Evolutionary conservation across 2,329 filamentous ascomycete genomes (phyloP).

Genomic region (Cadophora gregata): DNA sequence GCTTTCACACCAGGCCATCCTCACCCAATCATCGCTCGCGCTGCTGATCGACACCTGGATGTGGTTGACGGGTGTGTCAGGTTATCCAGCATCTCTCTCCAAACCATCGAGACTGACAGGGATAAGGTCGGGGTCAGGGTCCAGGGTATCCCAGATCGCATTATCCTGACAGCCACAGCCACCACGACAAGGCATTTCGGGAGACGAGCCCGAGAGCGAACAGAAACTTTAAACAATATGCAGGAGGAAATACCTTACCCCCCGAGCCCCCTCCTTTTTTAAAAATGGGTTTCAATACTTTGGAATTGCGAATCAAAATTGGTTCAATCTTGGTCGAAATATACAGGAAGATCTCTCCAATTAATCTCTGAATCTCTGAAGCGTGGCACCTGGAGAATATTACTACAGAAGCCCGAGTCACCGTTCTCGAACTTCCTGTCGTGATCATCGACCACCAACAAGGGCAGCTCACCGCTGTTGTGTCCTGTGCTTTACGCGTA

Average conservation of each 20-base stretch:
- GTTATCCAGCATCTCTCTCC: not conserved
- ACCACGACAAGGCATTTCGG: conserved; percentile 5
- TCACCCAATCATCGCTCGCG: not conserved
- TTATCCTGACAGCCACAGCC: not conserved
- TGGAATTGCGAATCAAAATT: not conserved
- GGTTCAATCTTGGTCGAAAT: not conserved
- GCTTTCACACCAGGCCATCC: not conserved
- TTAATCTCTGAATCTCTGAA: not conserved
- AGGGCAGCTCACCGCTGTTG: conserved; percentile 1
- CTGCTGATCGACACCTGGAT: conserved; percentile 22
- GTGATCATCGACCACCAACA: not conserved
- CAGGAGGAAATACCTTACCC: not conserved
- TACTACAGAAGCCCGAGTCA: not conserved
- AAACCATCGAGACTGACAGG: conserved; percentile 1
- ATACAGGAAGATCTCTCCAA: not conserved
- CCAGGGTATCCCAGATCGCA: not conserved
- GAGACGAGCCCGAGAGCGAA: conserved; percentile 16
- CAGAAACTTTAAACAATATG: not conserved
- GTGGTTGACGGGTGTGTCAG: conserved; percentile 24
- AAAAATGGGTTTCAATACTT: not conserved
- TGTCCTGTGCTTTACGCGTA: not conserved
- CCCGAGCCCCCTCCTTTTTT: not conserved
- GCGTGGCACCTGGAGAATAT: not conserved
- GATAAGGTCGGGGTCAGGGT: not conserved
- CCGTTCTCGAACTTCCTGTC: not conserved